Percentiles rank a stretch among this genome's conserved stretches.
These are phyloP conservation scores for Jaltomata sinuosa DNA, from an alignment of 257 asterid genomes.

Conservation along the genomic window DNA sequence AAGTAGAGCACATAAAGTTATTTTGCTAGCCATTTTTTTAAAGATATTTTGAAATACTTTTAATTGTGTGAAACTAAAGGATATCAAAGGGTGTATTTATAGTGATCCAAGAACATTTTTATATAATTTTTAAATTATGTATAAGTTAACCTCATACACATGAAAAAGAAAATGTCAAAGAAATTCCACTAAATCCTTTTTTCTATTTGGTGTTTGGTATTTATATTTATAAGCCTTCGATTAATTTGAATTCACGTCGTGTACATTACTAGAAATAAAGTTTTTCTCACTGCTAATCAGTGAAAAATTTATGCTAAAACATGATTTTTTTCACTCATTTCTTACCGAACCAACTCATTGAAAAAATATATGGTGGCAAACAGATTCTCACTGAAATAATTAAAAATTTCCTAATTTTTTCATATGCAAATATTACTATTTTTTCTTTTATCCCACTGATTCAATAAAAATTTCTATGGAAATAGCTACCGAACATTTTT, in stretches of 20 bases:
- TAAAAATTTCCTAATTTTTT: too few relatives aligned
- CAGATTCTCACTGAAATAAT: too few relatives aligned
- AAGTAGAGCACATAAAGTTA: neutral
- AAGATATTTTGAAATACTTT: neutral
- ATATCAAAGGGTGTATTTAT: neutral
- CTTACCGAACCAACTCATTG: too few relatives aligned
- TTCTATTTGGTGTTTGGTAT: fast-evolving
- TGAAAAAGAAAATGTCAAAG: neutral
- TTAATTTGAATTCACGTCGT: neutral
- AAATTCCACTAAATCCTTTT: neutral
- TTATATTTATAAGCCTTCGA: fast-evolving
- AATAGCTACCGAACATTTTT: too few relatives aligned
- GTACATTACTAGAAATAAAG: too few relatives aligned
- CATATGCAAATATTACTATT: too few relatives aligned
- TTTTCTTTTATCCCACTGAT: too few relatives aligned
- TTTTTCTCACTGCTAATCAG: too few relatives aligned
- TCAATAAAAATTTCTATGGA: too few relatives aligned
- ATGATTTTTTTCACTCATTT: too few relatives aligned
- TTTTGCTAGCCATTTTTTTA: constrained; percentile 7
- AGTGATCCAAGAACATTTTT: neutral
- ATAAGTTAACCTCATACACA: neutral
- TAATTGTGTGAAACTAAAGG: neutral
- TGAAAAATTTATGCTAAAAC: too few relatives aligned
- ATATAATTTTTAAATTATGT: neutral
- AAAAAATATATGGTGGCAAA: too few relatives aligned